These are phyloP conservation scores for Gaultheria prostrata DNA, from an alignment of 148 eudicot genomes.

Conservation along the genomic window DNA sequence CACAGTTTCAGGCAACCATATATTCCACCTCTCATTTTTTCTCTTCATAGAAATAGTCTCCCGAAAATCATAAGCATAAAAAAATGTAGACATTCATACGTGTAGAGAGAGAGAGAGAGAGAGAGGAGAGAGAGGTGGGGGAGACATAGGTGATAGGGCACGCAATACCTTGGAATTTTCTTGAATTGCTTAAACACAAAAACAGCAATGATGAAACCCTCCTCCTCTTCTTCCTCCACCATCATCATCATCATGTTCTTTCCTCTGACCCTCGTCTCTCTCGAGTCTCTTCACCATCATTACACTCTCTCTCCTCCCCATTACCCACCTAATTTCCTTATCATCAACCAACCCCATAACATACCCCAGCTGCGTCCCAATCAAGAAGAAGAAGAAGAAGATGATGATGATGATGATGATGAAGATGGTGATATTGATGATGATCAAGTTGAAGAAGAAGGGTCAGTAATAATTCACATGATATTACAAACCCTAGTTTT, in stretches of 20 bases:
- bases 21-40: not conserved
- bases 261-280: not conserved
- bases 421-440: not conserved
- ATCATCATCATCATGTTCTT: not conserved
- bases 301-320: slow-evolving; percentile 17
- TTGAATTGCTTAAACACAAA: not conserved
- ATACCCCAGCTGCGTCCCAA: not conserved
- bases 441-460: slow-evolving; percentile 6
- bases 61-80: too few species aligned
- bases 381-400: not conserved
- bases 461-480: not conserved
- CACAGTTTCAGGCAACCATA: not conserved
- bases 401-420: not conserved
- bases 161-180: slow-evolving; percentile 22
- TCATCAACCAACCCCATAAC: slow-evolving; percentile 9
- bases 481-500: not conserved
- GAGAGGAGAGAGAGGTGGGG: not conserved
- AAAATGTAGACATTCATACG: too few species aligned
- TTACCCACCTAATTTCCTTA: not conserved
- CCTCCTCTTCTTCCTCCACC: slow-evolving; percentile 14
- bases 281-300: slow-evolving; percentile 10
- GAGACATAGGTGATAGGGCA: slow-evolving; percentile 15
- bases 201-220: slow-evolving; percentile 26
- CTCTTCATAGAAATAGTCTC: not conserved
- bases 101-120: not conserved